Evolutionary conservation across 495 filamentous ascomycete species (phyloP), one percentile per base, ranked within the genome.

Genomic region (Bombardia bombarda): DNA sequence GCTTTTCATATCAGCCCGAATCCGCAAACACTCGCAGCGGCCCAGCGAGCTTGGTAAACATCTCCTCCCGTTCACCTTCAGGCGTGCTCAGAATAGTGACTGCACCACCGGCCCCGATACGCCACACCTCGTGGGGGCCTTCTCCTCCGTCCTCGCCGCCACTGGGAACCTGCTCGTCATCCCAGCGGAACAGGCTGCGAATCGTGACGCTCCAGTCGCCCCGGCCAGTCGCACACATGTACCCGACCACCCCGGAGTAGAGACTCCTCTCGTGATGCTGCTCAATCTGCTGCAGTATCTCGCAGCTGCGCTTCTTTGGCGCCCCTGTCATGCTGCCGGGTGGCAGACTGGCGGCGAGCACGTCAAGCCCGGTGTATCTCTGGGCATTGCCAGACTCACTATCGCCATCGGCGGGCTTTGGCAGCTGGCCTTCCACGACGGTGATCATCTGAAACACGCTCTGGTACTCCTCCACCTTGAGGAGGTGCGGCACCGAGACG

Each of bases 311-410:
- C 54, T 85, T 85, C 68, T 97, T 97, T 0, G 90, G 90, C 5
- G 90, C 90, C 13, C 90, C 90, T 2, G 90, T 97, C 90, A 97
- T 97, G 34, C 79, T 86, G 0, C 92, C 92, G 0, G 92, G 89
- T 0, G 90, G 92, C 3, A 98, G 69, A 28, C 77, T 83, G 2
- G 75, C 71, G 7, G 87, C 80, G 0, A 97, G 72, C 18, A 88
- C 83, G 24, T 90, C 83, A 36, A 92, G 67, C 9, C 86, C 87
- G 0, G 73, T 74, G 22, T 73, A 67, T 26, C 24, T 14, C 9
- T 8, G 9, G 17, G 14, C 22, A 2, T 19, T 30, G 5, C 18
- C 26, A 2, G 16, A 22, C 35, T 9, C 58, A 42, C 38, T 23
- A 2, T 25, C 35, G 32, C 19, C 25, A 12, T 17, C 34, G 30